Conservation (phyloP, 2,329 filamentous ascomycete genomes). For the Neonectria ditissima region DNA sequence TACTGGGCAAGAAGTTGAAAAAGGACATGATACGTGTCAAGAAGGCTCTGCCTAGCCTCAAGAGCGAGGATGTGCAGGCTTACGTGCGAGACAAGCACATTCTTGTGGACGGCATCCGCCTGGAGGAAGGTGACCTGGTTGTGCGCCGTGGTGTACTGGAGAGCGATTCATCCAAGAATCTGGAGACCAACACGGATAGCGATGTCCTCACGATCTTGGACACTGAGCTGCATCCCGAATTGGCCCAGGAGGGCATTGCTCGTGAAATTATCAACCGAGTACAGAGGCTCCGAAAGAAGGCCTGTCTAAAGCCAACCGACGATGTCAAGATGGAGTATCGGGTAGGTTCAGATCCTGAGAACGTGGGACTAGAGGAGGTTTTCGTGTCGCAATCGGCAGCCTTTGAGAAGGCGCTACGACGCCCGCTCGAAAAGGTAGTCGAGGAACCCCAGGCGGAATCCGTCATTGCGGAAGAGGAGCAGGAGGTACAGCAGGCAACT, state of each 20-base stretch:
- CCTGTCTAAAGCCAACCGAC: constrained; percentile 88
- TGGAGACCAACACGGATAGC: constrained; percentile 89
- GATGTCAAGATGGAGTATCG: constrained; percentile 96
- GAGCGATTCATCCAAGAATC: constrained; percentile 75
- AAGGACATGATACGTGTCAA: constrained; percentile 93
- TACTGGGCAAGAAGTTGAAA: constrained; percentile 95
- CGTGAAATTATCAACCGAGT: constrained; percentile 94
- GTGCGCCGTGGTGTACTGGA: constrained; percentile 83
- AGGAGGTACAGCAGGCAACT: constrained; percentile 85
- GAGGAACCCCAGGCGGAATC: constrained; percentile 39
- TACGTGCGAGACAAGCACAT: constrained; percentile 82
- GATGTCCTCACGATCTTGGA: constrained; percentile 95
- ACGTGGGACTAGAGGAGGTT: constrained; percentile 76
- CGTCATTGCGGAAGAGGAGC: constrained; percentile 84
- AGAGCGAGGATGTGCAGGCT: constrained; percentile 81
- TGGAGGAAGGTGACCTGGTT: constrained; percentile 83
- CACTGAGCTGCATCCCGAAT: constrained; percentile 81
- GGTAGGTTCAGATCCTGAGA: constrained; percentile 82
- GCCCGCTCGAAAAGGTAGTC: constrained; percentile 72
- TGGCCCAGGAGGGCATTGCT: constrained; percentile 88
- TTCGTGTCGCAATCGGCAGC: constrained; percentile 75
- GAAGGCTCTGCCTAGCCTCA: constrained; percentile 85
- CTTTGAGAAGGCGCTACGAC: constrained; percentile 82
- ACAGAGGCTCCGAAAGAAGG: constrained; percentile 93
- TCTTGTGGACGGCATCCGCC: constrained; percentile 84